These are phyloP conservation scores for Ustilago esculenta DNA, from an alignment of 1,284 basidiomycete genomes.

Conservation along the genomic window DNA sequence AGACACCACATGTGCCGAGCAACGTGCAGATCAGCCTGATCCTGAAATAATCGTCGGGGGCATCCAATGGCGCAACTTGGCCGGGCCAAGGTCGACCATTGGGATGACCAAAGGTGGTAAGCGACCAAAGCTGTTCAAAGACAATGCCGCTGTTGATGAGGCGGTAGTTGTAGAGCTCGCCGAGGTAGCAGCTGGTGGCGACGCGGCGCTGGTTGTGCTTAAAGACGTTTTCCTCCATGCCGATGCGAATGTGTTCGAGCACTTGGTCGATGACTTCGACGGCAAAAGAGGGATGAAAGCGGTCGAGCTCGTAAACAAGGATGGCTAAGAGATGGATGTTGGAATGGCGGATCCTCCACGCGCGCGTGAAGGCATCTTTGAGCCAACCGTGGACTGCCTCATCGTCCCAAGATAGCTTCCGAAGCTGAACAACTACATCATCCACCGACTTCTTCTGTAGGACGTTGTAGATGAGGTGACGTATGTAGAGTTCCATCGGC, in stretches of 20 bases:
- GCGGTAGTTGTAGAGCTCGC: constrained; percentile 97
- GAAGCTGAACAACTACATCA: constrained; percentile 87
- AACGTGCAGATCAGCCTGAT: constrained; percentile 89
- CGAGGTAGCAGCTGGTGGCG: constrained; percentile 90
- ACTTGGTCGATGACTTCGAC: constrained; percentile 91
- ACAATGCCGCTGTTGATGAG: constrained; percentile 86
- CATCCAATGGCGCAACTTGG: constrained; percentile 80
- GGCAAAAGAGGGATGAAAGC: constrained; percentile 88
- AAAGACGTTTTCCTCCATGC: constrained; percentile 90
- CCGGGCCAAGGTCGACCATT: constrained; percentile 88
- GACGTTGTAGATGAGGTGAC: constrained; percentile 90
- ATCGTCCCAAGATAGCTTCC: constrained; percentile 96
- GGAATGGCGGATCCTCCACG: constrained; percentile 94
- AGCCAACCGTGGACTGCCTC: constrained; percentile 69
- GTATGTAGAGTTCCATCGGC: constrained; percentile 89
- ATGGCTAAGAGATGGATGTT: constrained; percentile 92
- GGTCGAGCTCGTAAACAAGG: constrained; percentile 89
- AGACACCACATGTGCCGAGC: constrained; percentile 95
- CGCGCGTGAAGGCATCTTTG: constrained; percentile 87
- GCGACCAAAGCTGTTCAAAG: constrained; percentile 92
- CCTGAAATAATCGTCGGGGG: constrained; percentile 95
- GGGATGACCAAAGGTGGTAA: constrained; percentile 95
- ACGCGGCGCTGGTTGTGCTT: constrained; percentile 92
- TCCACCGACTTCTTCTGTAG: constrained; percentile 89
- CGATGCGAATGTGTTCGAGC: constrained; percentile 87